These are phyloP conservation scores for Phialophora macrospora DNA, from an alignment of 2,329 filamentous ascomycete species.

Conservation along the genomic window DNA sequence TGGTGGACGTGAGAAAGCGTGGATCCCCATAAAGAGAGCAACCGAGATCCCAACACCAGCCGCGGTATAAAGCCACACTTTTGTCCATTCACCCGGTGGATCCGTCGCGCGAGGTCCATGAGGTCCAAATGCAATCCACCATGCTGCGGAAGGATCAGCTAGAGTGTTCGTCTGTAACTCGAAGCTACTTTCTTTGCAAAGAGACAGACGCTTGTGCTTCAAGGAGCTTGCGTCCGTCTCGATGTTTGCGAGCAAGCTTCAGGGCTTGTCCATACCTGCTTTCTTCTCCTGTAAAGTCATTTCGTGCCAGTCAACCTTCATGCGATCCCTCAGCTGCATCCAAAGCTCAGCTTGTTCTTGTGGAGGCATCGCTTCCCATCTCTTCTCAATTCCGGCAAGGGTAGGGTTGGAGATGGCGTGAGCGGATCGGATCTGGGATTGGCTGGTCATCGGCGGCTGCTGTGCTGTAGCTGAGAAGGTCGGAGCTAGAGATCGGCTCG, in stretches of 20 bases:
- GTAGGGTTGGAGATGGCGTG: conserved; percentile 98
- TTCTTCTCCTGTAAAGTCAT: conserved; percentile 98
- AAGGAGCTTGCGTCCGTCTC: conserved; percentile 1
- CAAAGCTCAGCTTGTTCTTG: conserved; percentile 99
- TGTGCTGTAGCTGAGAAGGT: conserved; percentile 45
- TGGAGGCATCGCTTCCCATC: conserved; percentile 96
- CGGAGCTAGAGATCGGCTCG: conserved; percentile 47
- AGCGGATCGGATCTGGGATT: conserved; percentile 62
- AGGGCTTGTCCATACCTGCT: conserved; percentile 74
- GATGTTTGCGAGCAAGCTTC: conserved; percentile 2
- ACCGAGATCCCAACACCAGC: conserved; percentile 70
- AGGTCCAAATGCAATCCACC: conserved; percentile 98
- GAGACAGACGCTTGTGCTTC: conserved; percentile 6
- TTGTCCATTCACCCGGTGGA: conserved; percentile 83
- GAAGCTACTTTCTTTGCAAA: neutral
- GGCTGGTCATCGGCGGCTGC: conserved; percentile 47
- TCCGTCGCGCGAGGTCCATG: conserved; percentile 86
- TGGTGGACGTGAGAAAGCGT: conserved; percentile 70
- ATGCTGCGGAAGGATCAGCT: conserved; percentile 64
- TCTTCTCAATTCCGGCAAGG: conserved; percentile 97
- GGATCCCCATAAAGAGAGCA: conserved; percentile 72
- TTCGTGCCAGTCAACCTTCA: conserved; percentile 97
- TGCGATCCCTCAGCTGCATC: conserved; percentile 97
- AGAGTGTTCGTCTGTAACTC: conserved; percentile 35
- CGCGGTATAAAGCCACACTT: conserved; percentile 74